A percentile compares a stretch with the other conserved stretches of the same genome.
Conservation (phyloP, 176 grass and related monocot species). For the Carex scoparia region DNA sequence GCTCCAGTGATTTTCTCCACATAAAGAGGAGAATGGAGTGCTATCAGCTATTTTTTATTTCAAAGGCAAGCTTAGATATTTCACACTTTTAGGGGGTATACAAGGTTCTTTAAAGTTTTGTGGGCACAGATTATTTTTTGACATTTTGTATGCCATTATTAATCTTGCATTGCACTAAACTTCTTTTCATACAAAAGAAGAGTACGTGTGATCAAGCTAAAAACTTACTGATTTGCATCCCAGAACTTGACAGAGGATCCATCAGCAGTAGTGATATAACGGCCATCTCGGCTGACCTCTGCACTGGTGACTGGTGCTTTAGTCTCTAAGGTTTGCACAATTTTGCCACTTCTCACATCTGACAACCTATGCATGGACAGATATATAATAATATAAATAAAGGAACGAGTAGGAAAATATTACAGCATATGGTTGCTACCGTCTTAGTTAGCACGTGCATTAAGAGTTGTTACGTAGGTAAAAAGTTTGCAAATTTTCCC, state of each 20-base stretch:
- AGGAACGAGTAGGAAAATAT: background rate
- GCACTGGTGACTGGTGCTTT: conserved; percentile 84
- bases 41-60: background rate
- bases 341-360: conserved; percentile 91
- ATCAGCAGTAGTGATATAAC: conserved; percentile 96
- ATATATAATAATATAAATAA: background rate
- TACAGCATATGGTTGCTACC: background rate
- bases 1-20: background rate
- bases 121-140: background rate
- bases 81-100: background rate
- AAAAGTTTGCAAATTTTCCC: background rate
- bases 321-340: conserved; percentile 96
- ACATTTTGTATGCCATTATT: background rate
- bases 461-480: background rate
- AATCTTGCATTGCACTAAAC: background rate
- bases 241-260: conserved; percentile 93
- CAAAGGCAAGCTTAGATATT: background rate
- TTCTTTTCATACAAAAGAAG: background rate
- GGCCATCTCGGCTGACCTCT: conserved; percentile 91
- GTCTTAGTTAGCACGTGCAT: background rate
- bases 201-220: background rate
- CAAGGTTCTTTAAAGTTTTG: background rate
- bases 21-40: background rate
- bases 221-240: conserved; percentile 82
- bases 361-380: conserved; percentile 50